Conservation (phyloP, 495 filamentous ascomycete species). For the Penicillium cinerascens region DNA sequence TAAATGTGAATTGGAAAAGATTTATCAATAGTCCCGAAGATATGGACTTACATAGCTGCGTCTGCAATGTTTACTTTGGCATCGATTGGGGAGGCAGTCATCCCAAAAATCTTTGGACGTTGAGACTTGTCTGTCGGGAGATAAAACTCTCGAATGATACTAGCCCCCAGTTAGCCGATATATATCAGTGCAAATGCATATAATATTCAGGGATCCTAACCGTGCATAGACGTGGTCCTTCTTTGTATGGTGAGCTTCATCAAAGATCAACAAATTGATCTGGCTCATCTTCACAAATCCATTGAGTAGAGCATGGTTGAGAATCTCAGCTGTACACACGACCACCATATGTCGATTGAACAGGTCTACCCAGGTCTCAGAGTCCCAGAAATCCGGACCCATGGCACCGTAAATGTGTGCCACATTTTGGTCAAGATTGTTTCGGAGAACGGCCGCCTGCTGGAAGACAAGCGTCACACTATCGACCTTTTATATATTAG, state of each 20-base stretch:
- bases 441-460: slow-evolving; percentile 76
- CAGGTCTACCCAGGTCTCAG: slow-evolving; percentile 64
- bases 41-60: slow-evolving; percentile 54
- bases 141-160: slow-evolving; percentile 88
- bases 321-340: slow-evolving; percentile 89
- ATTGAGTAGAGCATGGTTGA: slow-evolving; percentile 73
- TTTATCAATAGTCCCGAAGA: neutral
- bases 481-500: slow-evolving; percentile 56
- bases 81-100: slow-evolving; percentile 98
- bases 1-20: slow-evolving; percentile 4
- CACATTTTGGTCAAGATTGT: slow-evolving; percentile 79
- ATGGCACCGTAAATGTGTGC: slow-evolving; percentile 75
- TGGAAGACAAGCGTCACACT: slow-evolving; percentile 90
- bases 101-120: slow-evolving; percentile 83
- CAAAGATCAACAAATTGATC: slow-evolving; percentile 91
- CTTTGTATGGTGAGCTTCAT: slow-evolving; percentile 96
- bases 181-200: neutral
- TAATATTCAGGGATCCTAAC: slow-evolving; percentile 17
- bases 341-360: slow-evolving; percentile 77
- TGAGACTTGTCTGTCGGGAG: slow-evolving; percentile 37
- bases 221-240: slow-evolving; percentile 90
- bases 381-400: slow-evolving; percentile 62
- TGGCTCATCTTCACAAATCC: slow-evolving; percentile 76
- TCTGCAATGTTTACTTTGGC: slow-evolving; percentile 64
- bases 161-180: slow-evolving; percentile 21